Evolutionary conservation across 2,329 filamentous ascomycete species (phyloP), one percentile per base, ranked within the genome.

Genomic region (Aspergillus ustus): DNA sequence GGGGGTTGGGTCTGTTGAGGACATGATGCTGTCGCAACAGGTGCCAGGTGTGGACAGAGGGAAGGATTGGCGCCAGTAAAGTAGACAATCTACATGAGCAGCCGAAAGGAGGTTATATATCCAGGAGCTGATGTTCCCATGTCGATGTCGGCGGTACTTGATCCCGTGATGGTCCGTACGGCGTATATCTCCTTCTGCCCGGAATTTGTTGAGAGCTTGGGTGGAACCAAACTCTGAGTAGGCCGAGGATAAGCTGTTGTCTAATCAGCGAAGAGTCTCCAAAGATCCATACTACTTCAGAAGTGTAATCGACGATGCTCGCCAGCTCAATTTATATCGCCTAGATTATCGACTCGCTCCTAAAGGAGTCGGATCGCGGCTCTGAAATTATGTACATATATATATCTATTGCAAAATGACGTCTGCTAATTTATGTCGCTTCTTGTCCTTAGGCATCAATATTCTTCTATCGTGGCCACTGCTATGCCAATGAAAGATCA

Each of bases 101-200:
- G 51, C 70, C 73, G 52, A 56, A 58, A 61, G 46, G 34, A 48
- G 31, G 31, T 46, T 44, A 31, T 52, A 52, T 44, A 49, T 52
- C 54, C 13, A 40, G 40, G 58, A 54, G 57, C 37, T 55, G 48
- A 31, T 60, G 52, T 34, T 60, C 25, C 37, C 49, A 59, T 62
- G 54, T 57, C 59, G 43, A 66, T 61, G 49, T 67, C 69, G 69
- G 67, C 62, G 65, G 52, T 64, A 69, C 63, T 62, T 64, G 64
- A 60, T 63, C 65, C 71, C 77, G 77, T 79, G 75, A 76, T 77
- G 72, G 77, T 69, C 73, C 73, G 77, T 79, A 79, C 77, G 63
- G 76, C 77, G 77, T 79, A 79, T 70, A 77, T 78, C 73, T 78
- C 76, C 76, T 79, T 78, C 77, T 78, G 76, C 70, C 73, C 73